phyloP scores from a whole-genome alignment of 176 grass and related monocot species.

The Raddia guianensis region DNA sequence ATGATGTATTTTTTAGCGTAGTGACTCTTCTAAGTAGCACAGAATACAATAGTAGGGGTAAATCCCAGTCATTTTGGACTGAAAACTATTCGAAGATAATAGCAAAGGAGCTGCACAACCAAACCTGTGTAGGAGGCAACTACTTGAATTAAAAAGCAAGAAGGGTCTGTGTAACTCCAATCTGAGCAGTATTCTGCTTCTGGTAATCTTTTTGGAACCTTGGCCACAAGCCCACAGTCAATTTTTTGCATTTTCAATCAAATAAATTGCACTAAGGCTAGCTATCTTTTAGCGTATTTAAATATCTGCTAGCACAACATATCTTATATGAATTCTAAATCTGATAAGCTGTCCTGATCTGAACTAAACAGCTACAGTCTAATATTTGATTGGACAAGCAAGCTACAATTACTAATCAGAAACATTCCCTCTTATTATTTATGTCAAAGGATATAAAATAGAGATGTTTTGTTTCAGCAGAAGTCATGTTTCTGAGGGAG shows the following conservation, averaged over 20 bases:
- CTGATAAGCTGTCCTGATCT: slow-evolving; percentile 3
- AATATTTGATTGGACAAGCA: slow-evolving; percentile 15
- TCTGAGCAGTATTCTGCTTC: slow-evolving; percentile 10
- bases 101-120: slow-evolving; percentile 6
- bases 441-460: not conserved
- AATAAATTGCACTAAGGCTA: slow-evolving; percentile 22
- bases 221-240: not conserved
- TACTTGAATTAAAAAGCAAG: slow-evolving; percentile 10
- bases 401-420: not conserved
- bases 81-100: slow-evolving; percentile 23
- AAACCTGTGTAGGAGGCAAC: slow-evolving; percentile 10
- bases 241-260: slow-evolving; percentile 19
- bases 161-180: slow-evolving; percentile 1
- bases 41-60: slow-evolving; percentile 7
- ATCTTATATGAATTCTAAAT: slow-evolving; percentile 10
- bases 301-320: slow-evolving; percentile 10
- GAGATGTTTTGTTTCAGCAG: not conserved
- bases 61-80: slow-evolving; percentile 14
- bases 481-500: not conserved
- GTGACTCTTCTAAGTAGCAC: not conserved
- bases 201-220: slow-evolving; percentile 20
- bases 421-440: slow-evolving; percentile 8
- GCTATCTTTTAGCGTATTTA: slow-evolving; percentile 10
- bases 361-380: not conserved
- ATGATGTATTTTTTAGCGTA: not conserved